A percentile compares a stretch with the other conserved stretches of the same genome.
Conservation (phyloP, 2,329 filamentous ascomycete genomes). For the Lachnellula hyalina region DNA sequence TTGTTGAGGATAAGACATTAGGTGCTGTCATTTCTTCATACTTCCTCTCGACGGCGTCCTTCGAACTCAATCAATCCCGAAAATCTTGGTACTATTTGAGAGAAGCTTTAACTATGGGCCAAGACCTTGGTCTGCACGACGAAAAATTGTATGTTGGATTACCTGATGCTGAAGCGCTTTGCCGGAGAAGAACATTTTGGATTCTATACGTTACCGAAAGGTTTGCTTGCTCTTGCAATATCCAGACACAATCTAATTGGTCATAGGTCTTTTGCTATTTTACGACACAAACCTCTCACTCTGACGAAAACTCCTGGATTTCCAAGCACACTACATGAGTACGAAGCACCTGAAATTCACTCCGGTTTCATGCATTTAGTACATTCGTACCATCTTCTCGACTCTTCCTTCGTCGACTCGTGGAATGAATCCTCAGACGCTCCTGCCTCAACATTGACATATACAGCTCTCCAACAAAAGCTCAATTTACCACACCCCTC, state of each 20-base stretch:
- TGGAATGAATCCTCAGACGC: slow-evolving; percentile 56
- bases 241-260: not conserved
- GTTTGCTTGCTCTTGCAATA: slow-evolving; percentile 29
- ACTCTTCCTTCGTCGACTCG: slow-evolving; percentile 56
- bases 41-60: slow-evolving; percentile 55
- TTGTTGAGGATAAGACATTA: slow-evolving; percentile 49
- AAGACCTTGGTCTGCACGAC: slow-evolving; percentile 53
- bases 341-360: slow-evolving; percentile 48
- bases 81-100: slow-evolving; percentile 59
- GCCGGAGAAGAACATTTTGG: slow-evolving; percentile 55
- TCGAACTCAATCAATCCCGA: slow-evolving; percentile 52
- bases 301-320: slow-evolving; percentile 53
- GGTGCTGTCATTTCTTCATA: slow-evolving; percentile 57
- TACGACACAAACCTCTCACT: slow-evolving; percentile 58
- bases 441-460: slow-evolving; percentile 29
- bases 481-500: slow-evolving; percentile 36
- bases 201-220: slow-evolving; percentile 57
- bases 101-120: slow-evolving; percentile 55
- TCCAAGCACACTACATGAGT: slow-evolving; percentile 46
- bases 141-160: slow-evolving; percentile 48
- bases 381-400: slow-evolving; percentile 56
- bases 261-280: slow-evolving; percentile 55
- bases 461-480: slow-evolving; percentile 48
- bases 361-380: slow-evolving; percentile 56
- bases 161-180: slow-evolving; percentile 46